These are phyloP conservation scores for Lenzites betulinus DNA, from an alignment of 768 basidiomycete species.

Conservation along the genomic window DNA sequence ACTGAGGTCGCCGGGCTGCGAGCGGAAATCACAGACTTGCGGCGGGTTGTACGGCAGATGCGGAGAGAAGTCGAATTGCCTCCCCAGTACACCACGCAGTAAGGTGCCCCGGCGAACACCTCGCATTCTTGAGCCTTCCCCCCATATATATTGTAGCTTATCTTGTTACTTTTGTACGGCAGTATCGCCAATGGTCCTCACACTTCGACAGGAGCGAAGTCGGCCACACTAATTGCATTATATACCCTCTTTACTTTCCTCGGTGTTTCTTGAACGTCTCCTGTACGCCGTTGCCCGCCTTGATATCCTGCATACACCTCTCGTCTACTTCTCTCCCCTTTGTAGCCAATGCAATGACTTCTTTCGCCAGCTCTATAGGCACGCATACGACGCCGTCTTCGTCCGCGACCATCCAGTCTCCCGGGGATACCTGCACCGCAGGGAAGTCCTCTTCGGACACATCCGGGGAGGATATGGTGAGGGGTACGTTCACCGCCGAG, in stretches of 20 bases:
- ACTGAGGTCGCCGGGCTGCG: constrained; percentile 25
- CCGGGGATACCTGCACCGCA: constrained; percentile 61
- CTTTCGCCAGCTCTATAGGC: constrained; percentile 50
- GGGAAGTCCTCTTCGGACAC: constrained; percentile 45
- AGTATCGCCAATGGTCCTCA: no score
- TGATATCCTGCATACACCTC: constrained; percentile 73
- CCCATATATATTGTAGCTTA: no score
- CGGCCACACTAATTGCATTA: no score
- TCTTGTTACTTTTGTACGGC: no score
- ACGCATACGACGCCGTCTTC: constrained; percentile 89
- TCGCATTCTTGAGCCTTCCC: no score
- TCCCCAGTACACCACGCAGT: not conserved
- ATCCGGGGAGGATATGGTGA: constrained; percentile 45
- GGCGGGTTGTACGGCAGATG: constrained; percentile 25
- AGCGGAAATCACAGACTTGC: constrained; percentile 30
- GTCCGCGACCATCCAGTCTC: constrained; percentile 86
- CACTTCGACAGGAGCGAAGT: no score
- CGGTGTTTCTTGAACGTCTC: constrained; percentile 79
- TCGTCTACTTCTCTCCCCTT: constrained; percentile 67
- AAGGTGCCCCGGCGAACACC: not conserved
- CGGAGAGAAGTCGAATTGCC: constrained; percentile 13
- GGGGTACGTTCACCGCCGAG: constrained; percentile 68
- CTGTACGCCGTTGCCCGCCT: constrained; percentile 70
- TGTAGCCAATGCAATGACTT: constrained; percentile 60
- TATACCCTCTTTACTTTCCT: constrained; percentile 47